Conservation (phyloP, 2,329 filamentous ascomycete genomes). For the Rhinocladiella mackenziei region DNA sequence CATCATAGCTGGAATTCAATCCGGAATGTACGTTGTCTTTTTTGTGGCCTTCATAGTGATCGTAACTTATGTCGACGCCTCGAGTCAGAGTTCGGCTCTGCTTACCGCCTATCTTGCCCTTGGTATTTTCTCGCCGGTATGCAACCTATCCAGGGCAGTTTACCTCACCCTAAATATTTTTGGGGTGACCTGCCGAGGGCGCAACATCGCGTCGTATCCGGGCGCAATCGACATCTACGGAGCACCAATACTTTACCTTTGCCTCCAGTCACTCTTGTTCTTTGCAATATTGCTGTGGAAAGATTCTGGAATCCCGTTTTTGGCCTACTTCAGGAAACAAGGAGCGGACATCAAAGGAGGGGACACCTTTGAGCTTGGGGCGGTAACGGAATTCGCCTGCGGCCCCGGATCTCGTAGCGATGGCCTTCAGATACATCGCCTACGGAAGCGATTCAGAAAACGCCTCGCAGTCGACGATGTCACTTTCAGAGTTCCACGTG, state of each 20-base stretch:
- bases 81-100: too few relatives aligned
- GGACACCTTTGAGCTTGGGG: slow-evolving; percentile 51
- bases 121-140: slow-evolving; percentile 69
- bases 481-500: slow-evolving; percentile 72
- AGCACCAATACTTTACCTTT: slow-evolving; percentile 77
- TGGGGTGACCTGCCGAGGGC: slow-evolving; percentile 66
- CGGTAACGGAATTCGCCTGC: slow-evolving; percentile 61
- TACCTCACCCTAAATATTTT: slow-evolving; percentile 81
- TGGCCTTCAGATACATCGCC: slow-evolving; percentile 71
- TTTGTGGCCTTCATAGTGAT: slow-evolving; percentile 68
- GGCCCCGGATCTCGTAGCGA: slow-evolving; percentile 60
- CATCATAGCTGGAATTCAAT: slow-evolving; percentile 72
- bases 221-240: slow-evolving; percentile 71
- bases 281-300: slow-evolving; percentile 73
- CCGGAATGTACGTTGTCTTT: slow-evolving; percentile 66
- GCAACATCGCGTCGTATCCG: slow-evolving; percentile 62
- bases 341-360: slow-evolving; percentile 41
- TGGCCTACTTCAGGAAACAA: slow-evolving; percentile 47
- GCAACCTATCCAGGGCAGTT: slow-evolving; percentile 67
- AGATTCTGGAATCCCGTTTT: slow-evolving; percentile 68
- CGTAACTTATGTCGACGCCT: slow-evolving; percentile 62
- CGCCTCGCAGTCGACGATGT: slow-evolving; percentile 83
- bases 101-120: slow-evolving; percentile 76
- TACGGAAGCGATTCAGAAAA: slow-evolving; percentile 73
- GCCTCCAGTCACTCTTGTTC: slow-evolving; percentile 66